phyloP scores from a whole-genome alignment of 495 filamentous ascomycete genomes.

The Daldinia bambusicola region DNA sequence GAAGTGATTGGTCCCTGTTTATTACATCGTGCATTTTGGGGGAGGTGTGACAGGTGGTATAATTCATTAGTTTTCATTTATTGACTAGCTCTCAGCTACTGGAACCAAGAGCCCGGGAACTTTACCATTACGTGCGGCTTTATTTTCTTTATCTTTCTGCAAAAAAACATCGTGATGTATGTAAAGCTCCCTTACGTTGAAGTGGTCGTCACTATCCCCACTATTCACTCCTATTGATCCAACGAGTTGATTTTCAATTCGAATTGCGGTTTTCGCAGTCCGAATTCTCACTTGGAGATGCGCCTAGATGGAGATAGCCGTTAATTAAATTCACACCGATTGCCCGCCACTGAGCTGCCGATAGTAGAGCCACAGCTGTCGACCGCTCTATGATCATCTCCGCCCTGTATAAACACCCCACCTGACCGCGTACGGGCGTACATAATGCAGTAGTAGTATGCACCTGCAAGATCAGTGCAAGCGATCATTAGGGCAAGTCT shows the following conservation, averaged over 20 bases:
- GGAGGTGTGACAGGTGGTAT: constrained; percentile 1
- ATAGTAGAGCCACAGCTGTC: background rate
- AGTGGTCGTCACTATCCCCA: background rate
- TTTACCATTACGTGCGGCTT: background rate
- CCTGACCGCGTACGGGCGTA: background rate
- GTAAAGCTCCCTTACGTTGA: background rate
- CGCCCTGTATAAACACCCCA: background rate
- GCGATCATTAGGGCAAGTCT: too few species aligned
- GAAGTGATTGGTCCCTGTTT: constrained; percentile 4
- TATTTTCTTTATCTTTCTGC: background rate
- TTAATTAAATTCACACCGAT: background rate
- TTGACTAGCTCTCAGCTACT: too few species aligned
- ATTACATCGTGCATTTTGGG: constrained; percentile 10
- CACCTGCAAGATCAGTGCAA: background rate
- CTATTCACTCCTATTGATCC: constrained; percentile 1
- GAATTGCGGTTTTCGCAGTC: background rate
- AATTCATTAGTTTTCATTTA: background rate
- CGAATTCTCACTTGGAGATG: background rate
- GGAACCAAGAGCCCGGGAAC: background rate
- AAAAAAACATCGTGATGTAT: background rate
- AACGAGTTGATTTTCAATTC: background rate
- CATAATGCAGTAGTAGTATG: background rate
- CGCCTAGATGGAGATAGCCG: background rate
- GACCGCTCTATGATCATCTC: background rate
- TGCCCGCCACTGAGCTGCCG: background rate